A percentile compares a stretch with the other conserved stretches of the same genome.
Evolutionary conservation across 2,329 filamentous ascomycete species (phyloP).

Genomic region (Trichoderma cornu-damae): DNA sequence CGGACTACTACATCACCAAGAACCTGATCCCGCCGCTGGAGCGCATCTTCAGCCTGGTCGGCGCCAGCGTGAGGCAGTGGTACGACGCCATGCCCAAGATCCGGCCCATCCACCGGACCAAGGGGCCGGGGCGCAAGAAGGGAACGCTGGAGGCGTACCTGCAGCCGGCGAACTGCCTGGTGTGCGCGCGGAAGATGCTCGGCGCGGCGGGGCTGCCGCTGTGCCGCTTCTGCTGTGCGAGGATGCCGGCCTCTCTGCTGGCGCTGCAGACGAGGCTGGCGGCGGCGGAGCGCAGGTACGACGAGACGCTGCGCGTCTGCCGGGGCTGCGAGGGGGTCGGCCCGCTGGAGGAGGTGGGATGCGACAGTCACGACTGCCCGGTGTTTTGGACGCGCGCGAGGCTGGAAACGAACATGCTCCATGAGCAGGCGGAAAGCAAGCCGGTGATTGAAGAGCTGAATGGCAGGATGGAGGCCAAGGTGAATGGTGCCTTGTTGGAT

Average conservation of each 20-base stretch:
- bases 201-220: constrained; percentile 37
- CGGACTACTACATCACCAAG: constrained; percentile 95
- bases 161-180: constrained; percentile 70
- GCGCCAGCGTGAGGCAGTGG: constrained; percentile 85
- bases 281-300: constrained; percentile 57
- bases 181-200: constrained; percentile 50
- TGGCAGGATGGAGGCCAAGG: constrained; percentile 22
- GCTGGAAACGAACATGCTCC: constrained; percentile 47
- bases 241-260: constrained; percentile 57
- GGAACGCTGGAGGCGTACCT: constrained; percentile 92
- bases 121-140: constrained; percentile 38
- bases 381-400: constrained; percentile 79
- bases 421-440: constrained; percentile 33
- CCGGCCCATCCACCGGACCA: constrained; percentile 55
- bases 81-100: constrained; percentile 96
- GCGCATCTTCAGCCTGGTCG: constrained; percentile 93
- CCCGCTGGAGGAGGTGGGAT: constrained; percentile 71
- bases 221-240: constrained; percentile 52
- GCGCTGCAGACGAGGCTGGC: constrained; percentile 58
- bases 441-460: constrained; percentile 34
- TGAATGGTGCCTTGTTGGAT: not conserved
- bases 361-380: constrained; percentile 87
- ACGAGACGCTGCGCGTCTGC: constrained; percentile 66
- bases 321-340: constrained; percentile 71
- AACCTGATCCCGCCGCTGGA: constrained; percentile 93